Base-by-base conservation (phyloP, 148 eudicot genomes). In the Fagopyrum tataricum region DNA sequence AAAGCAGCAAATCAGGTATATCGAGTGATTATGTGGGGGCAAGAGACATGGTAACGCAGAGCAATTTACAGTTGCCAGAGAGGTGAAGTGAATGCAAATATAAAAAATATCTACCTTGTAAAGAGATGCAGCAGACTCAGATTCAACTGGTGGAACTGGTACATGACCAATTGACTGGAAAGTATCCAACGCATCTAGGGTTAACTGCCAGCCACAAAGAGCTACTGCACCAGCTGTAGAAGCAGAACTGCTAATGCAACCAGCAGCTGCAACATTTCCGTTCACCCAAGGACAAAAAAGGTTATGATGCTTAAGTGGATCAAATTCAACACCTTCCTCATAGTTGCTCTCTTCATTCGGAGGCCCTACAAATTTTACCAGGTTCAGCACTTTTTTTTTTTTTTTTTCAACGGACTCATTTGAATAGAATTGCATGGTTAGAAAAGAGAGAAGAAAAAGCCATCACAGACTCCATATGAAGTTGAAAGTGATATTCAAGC, bases 211-310 rank as follows among this genome's bases (percentile, higher is more conserved):
- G 58, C 99, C 99, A 84, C 91, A 90, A 18, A 95, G 91, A 76
- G 99, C 97, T 71, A 90, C 46, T 72, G 82, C 81, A 67, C 81
- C 79, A 71, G 91, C 85, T 75, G 87, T 81, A 43, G 98, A 88
- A 78, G 85, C 82, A 74, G 95, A 87, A 76, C 87, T 90, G 62
- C 79, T 81, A 70, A 83, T 80, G 79, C 85, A 83, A 72, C 99
- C 91, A 73, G 99, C 99, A 53, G 97, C 97, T 49, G 99, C 99
- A 81, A 95, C 99, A 81, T 95, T 92, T 44, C 94, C 97, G 73
- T 95, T 95, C 73, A 95, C 97, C 99, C 99, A 95, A 69, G 99
- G 97, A 76, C 99, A 95, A 79, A 84, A 95, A 79, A 79, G 87
- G 80, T 95, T 91, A 68, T 91, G 99, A 79, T 90, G 87, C 86